phyloP scores from a whole-genome alignment of 169 alveolate species.

The Fabrea salina region DNA sequence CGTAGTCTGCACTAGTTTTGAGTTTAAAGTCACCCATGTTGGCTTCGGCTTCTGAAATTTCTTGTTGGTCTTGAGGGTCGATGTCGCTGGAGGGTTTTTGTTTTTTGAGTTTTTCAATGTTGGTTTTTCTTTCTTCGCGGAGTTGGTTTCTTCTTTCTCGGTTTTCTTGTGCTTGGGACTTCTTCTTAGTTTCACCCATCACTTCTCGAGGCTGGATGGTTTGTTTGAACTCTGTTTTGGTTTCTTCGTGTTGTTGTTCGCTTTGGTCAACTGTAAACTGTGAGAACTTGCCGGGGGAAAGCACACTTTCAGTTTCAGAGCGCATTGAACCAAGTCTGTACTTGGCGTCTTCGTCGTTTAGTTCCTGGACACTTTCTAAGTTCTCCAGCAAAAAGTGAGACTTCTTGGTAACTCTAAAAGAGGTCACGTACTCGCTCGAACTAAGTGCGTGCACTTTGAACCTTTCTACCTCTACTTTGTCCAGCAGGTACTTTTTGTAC shows the following conservation, averaged over 20 bases:
- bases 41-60: slow-evolving; percentile 72
- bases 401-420: slow-evolving; percentile 77
- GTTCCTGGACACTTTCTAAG: slow-evolving; percentile 64
- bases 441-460: slow-evolving; percentile 76
- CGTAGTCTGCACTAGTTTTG: slow-evolving; percentile 77
- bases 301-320: slow-evolving; percentile 59
- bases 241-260: slow-evolving; percentile 35
- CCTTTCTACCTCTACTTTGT: slow-evolving; percentile 71
- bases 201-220: slow-evolving; percentile 43
- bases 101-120: slow-evolving; percentile 67
- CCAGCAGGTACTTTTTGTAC: slow-evolving; percentile 67
- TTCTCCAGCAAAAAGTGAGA: slow-evolving; percentile 62
- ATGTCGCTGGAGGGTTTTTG: slow-evolving; percentile 58
- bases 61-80: slow-evolving; percentile 73
- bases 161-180: slow-evolving; percentile 48
- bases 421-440: slow-evolving; percentile 57
- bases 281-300: slow-evolving; percentile 44
- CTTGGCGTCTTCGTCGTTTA: slow-evolving; percentile 66
- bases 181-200: slow-evolving; percentile 41
- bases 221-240: slow-evolving; percentile 46
- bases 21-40: slow-evolving; percentile 84
- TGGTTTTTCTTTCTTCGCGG: slow-evolving; percentile 66
- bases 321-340: slow-evolving; percentile 47
- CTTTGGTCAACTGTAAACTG: slow-evolving; percentile 19
- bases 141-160: slow-evolving; percentile 56